Conservation (phyloP, 2,329 filamentous ascomycete genomes). For the Paracamarosporium sp. region DNA sequence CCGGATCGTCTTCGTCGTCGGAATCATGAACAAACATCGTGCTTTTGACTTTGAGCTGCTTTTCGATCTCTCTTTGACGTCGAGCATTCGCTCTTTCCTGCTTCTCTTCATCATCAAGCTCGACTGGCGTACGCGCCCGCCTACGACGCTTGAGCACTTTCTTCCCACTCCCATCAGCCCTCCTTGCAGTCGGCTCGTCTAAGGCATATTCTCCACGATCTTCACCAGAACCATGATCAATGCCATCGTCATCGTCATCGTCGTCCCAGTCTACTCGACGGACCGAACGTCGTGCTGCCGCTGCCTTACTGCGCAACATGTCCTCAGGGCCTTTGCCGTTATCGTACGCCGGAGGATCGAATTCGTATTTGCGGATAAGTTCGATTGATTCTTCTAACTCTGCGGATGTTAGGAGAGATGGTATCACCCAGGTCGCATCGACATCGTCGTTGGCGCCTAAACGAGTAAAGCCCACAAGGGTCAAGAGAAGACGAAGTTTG, state of each 20-base stretch:
- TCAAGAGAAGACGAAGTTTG: slow-evolving; percentile 84
- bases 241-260: slow-evolving; percentile 70
- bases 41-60: slow-evolving; percentile 81
- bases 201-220: slow-evolving; percentile 69
- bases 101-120: slow-evolving; percentile 67
- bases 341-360: slow-evolving; percentile 78
- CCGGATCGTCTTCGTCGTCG: slow-evolving; percentile 89
- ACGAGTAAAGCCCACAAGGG: slow-evolving; percentile 73
- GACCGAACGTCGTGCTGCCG: slow-evolving; percentile 47
- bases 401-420: slow-evolving; percentile 67
- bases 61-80: slow-evolving; percentile 75
- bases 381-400: slow-evolving; percentile 73
- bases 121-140: slow-evolving; percentile 60
- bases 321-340: slow-evolving; percentile 77
- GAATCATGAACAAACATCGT: slow-evolving; percentile 79
- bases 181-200: slow-evolving; percentile 68
- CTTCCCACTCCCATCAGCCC: slow-evolving; percentile 58
- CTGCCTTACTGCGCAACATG: slow-evolving; percentile 76
- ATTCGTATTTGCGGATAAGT: slow-evolving; percentile 78
- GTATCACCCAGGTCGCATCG: slow-evolving; percentile 80
- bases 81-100: slow-evolving; percentile 67
- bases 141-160: slow-evolving; percentile 64
- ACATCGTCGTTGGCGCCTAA: slow-evolving; percentile 72
- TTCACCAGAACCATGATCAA: slow-evolving; percentile 61
- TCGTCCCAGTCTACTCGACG: slow-evolving; percentile 71